phyloP scores from a whole-genome alignment of 208 protist species.

The Angomonas deanei region DNA sequence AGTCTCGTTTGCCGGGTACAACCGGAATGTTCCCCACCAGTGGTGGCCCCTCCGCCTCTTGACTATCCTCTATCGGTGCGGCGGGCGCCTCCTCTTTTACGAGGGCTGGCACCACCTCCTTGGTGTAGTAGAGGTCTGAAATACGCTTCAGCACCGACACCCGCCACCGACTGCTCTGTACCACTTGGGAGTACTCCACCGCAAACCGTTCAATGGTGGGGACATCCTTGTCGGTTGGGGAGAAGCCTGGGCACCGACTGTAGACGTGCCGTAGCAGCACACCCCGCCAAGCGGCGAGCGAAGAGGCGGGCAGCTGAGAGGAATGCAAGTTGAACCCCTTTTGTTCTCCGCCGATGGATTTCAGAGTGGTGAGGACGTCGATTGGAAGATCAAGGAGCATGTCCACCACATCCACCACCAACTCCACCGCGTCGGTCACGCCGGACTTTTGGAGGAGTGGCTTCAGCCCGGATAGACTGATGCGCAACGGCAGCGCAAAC shows the following conservation, averaged over 20 bases:
- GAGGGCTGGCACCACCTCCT: neutral
- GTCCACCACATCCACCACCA: conserved; percentile 9
- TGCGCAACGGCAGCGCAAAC: neutral
- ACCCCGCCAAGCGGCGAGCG: too few relatives aligned
- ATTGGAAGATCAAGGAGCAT: neutral
- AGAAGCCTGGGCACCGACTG: neutral
- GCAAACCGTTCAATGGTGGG: neutral
- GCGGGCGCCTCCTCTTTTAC: neutral
- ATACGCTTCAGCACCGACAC: neutral
- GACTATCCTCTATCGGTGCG: neutral
- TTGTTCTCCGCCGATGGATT: neutral
- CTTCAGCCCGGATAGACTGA: neutral
- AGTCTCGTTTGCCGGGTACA: conserved; percentile 19
- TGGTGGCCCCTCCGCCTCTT: conserved; percentile 5
- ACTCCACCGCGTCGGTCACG: neutral
- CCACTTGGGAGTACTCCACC: neutral
- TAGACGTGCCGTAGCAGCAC: neutral
- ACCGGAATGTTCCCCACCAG: conserved; percentile 21
- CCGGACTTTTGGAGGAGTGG: neutral
- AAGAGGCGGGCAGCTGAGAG: too few relatives aligned
- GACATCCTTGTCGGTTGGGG: neutral
- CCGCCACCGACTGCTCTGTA: conserved; percentile 8
- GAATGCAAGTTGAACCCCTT: conserved; percentile 1
- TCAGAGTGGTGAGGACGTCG: neutral
- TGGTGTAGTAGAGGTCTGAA: neutral